Evolutionary conservation across 1,284 basidiomycete species (phyloP), one percentile per base, ranked within the genome.

Genomic region (Trametes pubescens): DNA sequence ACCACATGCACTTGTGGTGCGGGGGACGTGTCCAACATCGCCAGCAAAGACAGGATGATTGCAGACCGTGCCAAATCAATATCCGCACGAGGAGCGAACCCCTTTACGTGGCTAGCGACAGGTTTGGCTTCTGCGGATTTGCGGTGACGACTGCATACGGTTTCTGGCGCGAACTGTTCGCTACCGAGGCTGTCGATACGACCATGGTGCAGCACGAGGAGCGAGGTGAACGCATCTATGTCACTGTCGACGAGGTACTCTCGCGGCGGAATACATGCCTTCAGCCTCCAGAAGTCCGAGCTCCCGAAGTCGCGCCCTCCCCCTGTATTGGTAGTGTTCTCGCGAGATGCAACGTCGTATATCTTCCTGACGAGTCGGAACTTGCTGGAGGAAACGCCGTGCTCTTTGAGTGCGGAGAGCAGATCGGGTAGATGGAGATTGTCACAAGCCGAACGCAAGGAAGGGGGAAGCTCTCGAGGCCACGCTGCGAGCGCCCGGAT

Each of bases 251-350:
- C 84, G 32, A 92, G 75, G 29, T 82, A 76, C 3, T 81, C 76
- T 1, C 69, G 69, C 1, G 80, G 62, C 2, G 90, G 90, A 44
- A 95, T 90, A 68, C 84, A 88, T 21, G 87, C 85, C 72, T 93
- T 94, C 70, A 96, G 78, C 43, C 86, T 83, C 94, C 94, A 96
- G 74, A 96, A 95, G 66, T 91, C 87, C 2, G 80, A 80, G 57
- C 76, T 78, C 3, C 85, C 77, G 64, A 92, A 92, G 29, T 80
- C 79, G 2, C 74, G 74, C 58, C 77, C 75, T 6, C 75, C 74
- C 16, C 75, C 72, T 6, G 73, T 63, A 2, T 54, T 49, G 4
- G 73, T 63, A 2, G 51, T 49, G 4, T 57, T 18, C 14, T 34
- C 53, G 9, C 51, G 53, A 22, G 60, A 51, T 5, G 83, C 78